phyloP scores from a whole-genome alignment of 768 basidiomycete species.

The Mycena pura region DNA sequence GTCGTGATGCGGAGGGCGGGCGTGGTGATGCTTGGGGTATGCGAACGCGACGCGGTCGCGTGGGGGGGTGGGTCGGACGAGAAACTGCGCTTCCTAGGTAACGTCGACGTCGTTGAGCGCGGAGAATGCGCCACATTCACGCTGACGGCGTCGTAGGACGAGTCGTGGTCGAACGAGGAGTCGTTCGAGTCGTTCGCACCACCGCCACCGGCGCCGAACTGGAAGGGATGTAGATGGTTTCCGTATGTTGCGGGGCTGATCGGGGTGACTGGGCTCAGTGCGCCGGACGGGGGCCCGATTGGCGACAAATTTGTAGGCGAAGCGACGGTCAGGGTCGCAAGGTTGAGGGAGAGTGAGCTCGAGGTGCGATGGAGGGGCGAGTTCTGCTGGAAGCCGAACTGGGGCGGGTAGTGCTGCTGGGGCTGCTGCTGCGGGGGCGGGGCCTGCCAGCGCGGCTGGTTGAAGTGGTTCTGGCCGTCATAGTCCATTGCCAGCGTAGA shows the following conservation, averaged over 20 bases:
- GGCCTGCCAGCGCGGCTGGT: too few relatives aligned
- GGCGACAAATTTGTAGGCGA: constrained; percentile 73
- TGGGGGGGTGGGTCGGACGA: constrained; percentile 48
- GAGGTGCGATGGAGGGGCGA: constrained; percentile 30
- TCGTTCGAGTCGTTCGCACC: constrained; percentile 20
- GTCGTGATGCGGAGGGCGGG: constrained; percentile 37
- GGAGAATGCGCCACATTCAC: constrained; percentile 46
- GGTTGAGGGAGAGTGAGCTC: constrained; percentile 64
- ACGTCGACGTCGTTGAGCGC: constrained; percentile 58
- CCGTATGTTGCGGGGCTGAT: constrained; percentile 59
- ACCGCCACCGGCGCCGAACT: constrained; percentile 41
- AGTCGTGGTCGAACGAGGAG: constrained; percentile 40
- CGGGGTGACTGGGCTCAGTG: constrained; percentile 63
- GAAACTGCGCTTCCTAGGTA: constrained; percentile 75
- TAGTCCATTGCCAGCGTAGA: too few relatives aligned
- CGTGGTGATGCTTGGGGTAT: constrained; percentile 24
- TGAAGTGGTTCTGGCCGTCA: too few relatives aligned
- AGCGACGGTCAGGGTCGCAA: constrained; percentile 68
- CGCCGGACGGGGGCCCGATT: constrained; percentile 52
- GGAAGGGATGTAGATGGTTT: constrained; percentile 51
- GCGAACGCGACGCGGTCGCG: constrained; percentile 19
- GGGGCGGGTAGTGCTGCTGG: constrained; percentile 36
- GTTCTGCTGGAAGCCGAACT: constrained; percentile 37
- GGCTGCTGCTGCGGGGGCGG: constrained; percentile 34
- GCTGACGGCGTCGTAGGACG: constrained; percentile 38